Percentiles rank a stretch among this genome's conserved stretches.
phyloP scores from a whole-genome alignment of 2,329 filamentous ascomycete genomes.

The Colletotrichum sp. region DNA sequence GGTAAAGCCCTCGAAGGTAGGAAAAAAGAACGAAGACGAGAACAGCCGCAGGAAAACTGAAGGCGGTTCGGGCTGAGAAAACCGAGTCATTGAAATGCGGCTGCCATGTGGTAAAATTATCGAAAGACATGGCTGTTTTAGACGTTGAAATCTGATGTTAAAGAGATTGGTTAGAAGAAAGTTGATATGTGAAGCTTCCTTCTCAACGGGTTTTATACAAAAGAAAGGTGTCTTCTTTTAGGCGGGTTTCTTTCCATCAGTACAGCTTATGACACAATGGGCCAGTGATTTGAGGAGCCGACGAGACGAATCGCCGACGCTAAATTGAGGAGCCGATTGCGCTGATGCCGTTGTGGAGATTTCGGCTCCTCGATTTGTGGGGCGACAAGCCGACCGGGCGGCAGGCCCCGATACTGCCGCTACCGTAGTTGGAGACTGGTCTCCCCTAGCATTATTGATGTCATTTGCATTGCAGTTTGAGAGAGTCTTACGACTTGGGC shows the following conservation, averaged over 20 bases:
- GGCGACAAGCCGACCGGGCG: background rate
- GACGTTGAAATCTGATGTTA: background rate
- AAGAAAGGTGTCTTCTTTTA: background rate
- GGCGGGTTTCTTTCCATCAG: background rate
- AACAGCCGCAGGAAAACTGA: background rate
- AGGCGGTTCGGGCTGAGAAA: accelerated
- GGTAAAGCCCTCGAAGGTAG: background rate
- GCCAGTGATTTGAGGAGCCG: background rate
- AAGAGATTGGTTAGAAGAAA: background rate
- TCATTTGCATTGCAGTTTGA: background rate
- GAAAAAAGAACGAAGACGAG: background rate
- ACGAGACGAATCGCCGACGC: background rate
- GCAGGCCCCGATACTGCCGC: background rate
- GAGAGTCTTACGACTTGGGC: background rate
- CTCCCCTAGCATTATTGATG: background rate
- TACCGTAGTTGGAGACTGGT: background rate
- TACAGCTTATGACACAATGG: background rate
- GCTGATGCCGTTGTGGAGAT: background rate
- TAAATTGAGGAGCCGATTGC: background rate
- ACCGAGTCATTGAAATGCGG: background rate
- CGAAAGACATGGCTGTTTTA: background rate
- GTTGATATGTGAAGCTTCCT: background rate
- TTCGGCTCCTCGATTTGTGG: background rate
- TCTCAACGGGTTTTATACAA: background rate
- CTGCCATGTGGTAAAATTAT: background rate